Evolutionary conservation across 768 basidiomycete species (phyloP).

Genomic region (Mycena chlorophos): DNA sequence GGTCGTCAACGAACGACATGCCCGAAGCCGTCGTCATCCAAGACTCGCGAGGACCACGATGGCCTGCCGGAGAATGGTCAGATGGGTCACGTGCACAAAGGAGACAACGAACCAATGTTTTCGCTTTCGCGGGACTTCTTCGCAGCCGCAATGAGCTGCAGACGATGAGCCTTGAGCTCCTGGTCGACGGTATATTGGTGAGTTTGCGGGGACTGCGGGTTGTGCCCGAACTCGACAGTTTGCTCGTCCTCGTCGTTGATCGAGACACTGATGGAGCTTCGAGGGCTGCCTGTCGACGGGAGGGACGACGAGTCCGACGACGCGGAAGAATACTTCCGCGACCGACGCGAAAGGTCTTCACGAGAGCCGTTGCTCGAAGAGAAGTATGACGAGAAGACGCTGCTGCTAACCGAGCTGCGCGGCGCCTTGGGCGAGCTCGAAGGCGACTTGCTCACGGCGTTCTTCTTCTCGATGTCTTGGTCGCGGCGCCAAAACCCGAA

Average conservation of each 20-base stretch:
- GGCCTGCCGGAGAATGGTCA: slow-evolving; percentile 19
- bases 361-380: slow-evolving; percentile 39
- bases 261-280: slow-evolving; percentile 26
- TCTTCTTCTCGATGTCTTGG: slow-evolving; percentile 55
- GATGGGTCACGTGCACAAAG: no score
- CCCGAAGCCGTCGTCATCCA: slow-evolving; percentile 45
- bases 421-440: slow-evolving; percentile 22
- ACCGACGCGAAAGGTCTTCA: slow-evolving; percentile 25
- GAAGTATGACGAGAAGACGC: slow-evolving; percentile 61
- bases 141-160: slow-evolving; percentile 12
- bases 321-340: slow-evolving; percentile 38
- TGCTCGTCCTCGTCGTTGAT: slow-evolving; percentile 40
- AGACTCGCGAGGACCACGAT: slow-evolving; percentile 40
- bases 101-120: no score
- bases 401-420: slow-evolving; percentile 51
- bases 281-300: slow-evolving; percentile 24
- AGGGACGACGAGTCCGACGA: slow-evolving; percentile 47
- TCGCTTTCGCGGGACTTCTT: slow-evolving; percentile 16
- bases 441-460: slow-evolving; percentile 19
- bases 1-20: slow-evolving; percentile 41
- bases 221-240: slow-evolving; percentile 44
- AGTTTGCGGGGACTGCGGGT: slow-evolving; percentile 32
- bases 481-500: slow-evolving; percentile 80
- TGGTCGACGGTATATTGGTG: slow-evolving; percentile 15
- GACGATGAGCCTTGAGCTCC: slow-evolving; percentile 48